Base-by-base conservation (phyloP, 2,329 filamentous ascomycete species). In the Mycocentrospora acerina region DNA sequence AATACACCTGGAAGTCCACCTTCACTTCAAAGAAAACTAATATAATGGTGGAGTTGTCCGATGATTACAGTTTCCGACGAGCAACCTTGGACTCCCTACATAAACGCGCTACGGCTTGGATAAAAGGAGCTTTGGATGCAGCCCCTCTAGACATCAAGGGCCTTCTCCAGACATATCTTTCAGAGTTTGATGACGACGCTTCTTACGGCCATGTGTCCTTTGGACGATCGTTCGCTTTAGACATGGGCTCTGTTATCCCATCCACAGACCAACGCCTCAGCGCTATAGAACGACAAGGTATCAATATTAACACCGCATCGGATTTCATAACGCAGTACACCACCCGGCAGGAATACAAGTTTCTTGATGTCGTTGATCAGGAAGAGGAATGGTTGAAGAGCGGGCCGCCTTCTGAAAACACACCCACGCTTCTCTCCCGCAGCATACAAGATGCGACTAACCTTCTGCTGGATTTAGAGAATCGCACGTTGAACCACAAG, bases 281-380 rank as follows among this genome's bases (percentile, higher is more conserved):
- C 32, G 90, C 88, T 6, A 82, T 98, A 32, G 88, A 94, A 51
- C 79, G 78, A 47, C 83, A 85, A 13, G 81, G 85, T 32, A 81
- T 81, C 37, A 81, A 81, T 46, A 85, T 96, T 64, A 95, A 97
- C 63, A 90, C 90, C 9, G 90, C 88, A 1, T 97, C 93, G 2
- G 91, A 97, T 63, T 95, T 98, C 57, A 82, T 98, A 60, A 90
- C 93, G 2, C 91, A 98, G 61, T 98, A 98, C 64, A 97, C 91
- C 3, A 94, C 90, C 17, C 86, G 93, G 25, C 94, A 98, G 64
- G 90, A 95, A 60, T 98, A 98, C 66, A 83, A 90, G 40, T 91
- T 91, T 60, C 82, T 89, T 9, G 89, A 95, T 62, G 79, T 82
- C 2, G 81, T 84, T 1, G 83, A 86, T 42, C 80, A 83, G 44